Conservation (phyloP, 108 stramenopile species). For the Epipyxis sp. region DNA sequence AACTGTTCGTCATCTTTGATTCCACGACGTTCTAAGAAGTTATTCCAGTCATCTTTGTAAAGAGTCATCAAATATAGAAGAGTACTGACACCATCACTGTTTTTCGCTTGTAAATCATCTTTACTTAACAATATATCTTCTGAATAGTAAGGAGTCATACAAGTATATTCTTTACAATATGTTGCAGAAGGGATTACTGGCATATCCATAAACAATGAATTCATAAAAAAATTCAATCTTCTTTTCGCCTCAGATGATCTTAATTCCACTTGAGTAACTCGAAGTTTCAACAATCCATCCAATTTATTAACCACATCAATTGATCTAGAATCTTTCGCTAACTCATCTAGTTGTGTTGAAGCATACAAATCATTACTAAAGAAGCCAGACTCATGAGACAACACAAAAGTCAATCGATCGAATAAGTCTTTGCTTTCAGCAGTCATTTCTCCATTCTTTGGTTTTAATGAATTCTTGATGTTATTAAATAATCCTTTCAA, state of each 20-base stretch:
- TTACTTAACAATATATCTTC: constrained; percentile 91
- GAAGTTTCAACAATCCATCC: constrained; percentile 80
- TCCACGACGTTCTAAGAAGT: constrained; percentile 81
- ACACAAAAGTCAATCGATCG: constrained; percentile 77
- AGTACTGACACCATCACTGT: constrained; percentile 85
- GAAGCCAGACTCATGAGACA: constrained; percentile 87
- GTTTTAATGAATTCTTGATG: constrained; percentile 66
- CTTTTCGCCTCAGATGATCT: constrained; percentile 87
- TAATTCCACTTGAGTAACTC: constrained; percentile 89
- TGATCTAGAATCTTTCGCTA: constrained; percentile 58
- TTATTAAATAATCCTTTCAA: constrained; percentile 67
- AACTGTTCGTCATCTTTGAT: constrained; percentile 69
- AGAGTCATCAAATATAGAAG: constrained; percentile 82
- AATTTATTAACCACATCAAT: constrained; percentile 49
- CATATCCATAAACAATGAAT: constrained; percentile 98
- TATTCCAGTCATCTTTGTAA: constrained; percentile 87
- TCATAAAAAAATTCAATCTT: constrained; percentile 92
- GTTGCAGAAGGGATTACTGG: constrained; percentile 62
- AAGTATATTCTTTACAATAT: constrained; percentile 91
- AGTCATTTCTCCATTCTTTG: constrained; percentile 28
- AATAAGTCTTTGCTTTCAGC: constrained; percentile 71
- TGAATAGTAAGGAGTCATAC: constrained; percentile 92
- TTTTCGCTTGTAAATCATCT: constrained; percentile 73
- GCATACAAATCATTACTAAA: constrained; percentile 93
- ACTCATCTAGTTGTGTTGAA: constrained; percentile 73